Percentiles rank a stretch among this genome's conserved stretches.
phyloP scores from a whole-genome alignment of 768 basidiomycete genomes.

The Suillus ampliporus region DNA sequence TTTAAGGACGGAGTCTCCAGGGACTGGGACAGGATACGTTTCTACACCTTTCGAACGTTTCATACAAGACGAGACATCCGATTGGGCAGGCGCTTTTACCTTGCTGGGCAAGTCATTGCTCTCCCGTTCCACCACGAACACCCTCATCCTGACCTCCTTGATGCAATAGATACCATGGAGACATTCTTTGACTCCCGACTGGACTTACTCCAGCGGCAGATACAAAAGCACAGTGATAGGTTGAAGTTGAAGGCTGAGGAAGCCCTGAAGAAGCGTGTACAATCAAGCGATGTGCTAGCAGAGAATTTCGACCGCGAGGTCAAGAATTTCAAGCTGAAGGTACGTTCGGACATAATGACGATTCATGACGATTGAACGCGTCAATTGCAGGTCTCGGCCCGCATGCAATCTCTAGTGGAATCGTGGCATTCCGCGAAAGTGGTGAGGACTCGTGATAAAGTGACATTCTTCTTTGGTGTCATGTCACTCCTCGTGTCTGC shows the following conservation, averaged over 20 bases:
- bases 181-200: constrained; percentile 94
- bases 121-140: background rate
- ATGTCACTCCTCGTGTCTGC: constrained; percentile 87
- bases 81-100: constrained; percentile 84
- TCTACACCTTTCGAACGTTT: constrained; percentile 76
- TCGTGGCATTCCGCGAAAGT: constrained; percentile 96
- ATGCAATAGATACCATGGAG: constrained; percentile 80
- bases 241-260: constrained; percentile 85
- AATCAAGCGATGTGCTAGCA: constrained; percentile 64
- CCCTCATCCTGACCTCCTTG: background rate
- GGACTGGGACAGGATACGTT: constrained; percentile 56
- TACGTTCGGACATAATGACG: constrained; percentile 33
- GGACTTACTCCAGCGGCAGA: constrained; percentile 79
- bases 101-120: constrained; percentile 65
- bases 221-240: constrained; percentile 86
- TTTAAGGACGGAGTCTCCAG: constrained; percentile 35
- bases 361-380: constrained; percentile 8
- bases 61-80: constrained; percentile 73
- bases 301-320: constrained; percentile 88
- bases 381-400: constrained; percentile 67
- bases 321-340: constrained; percentile 86
- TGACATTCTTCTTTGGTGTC: constrained; percentile 94
- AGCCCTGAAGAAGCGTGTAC: constrained; percentile 66
- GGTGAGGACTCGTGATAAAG: constrained; percentile 79
- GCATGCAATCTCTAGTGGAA: constrained; percentile 75